Evolutionary conservation across 495 filamentous ascomycete genomes (phyloP).

Genomic region (Hyaloscypha variabilis): DNA sequence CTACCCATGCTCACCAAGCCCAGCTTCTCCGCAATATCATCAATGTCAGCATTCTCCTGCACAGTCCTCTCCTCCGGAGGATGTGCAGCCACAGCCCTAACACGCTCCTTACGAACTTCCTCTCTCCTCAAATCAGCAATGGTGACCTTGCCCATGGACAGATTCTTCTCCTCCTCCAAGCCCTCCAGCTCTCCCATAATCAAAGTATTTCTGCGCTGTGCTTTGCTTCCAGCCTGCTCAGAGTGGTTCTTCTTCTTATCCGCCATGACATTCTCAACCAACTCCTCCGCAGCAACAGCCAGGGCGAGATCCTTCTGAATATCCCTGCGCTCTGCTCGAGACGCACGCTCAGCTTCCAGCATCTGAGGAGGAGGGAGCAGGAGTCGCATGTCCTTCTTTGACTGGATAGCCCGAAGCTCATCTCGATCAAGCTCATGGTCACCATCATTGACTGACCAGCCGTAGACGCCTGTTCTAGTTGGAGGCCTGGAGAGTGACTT

Average conservation of each 20-base stretch:
- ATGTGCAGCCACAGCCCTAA: not conserved
- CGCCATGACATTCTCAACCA: not conserved
- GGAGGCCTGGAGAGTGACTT: too few relatives aligned
- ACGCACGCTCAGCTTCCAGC: not conserved
- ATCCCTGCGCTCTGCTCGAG: not conserved
- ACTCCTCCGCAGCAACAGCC: not conserved
- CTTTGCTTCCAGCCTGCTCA: too few relatives aligned
- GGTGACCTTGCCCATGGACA: not conserved
- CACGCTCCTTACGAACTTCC: not conserved
- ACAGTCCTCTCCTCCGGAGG: not conserved
- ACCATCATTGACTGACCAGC: not conserved
- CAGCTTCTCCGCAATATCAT: not conserved
- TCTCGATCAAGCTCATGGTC: too few relatives aligned
- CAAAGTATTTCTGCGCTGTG: too few relatives aligned
- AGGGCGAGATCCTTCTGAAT: not conserved
- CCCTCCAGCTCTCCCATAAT: too few relatives aligned
- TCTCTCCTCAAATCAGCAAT: not conserved
- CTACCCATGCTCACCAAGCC: not conserved
- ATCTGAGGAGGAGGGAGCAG: not conserved
- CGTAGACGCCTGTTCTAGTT: not conserved
- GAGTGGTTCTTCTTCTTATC: too few relatives aligned
- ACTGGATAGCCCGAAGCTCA: too few relatives aligned
- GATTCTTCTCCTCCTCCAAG: not conserved
- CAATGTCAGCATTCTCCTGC: not conserved
- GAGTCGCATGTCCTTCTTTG: too few relatives aligned